Conservation (phyloP, 768 basidiomycete species). For the Sarcodon aspratus region DNA sequence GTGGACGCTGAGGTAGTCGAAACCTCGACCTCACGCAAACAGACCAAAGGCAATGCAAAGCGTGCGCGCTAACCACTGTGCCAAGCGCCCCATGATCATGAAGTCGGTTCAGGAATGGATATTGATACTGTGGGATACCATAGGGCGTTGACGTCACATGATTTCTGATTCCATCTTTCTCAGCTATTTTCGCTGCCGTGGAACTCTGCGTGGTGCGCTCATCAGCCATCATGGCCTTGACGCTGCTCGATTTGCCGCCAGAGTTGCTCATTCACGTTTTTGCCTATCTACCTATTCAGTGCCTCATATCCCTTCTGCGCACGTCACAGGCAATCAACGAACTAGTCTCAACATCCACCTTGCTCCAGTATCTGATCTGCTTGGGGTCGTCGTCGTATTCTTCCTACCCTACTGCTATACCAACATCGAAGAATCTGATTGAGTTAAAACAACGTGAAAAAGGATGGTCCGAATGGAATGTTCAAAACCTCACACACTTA, state of each 20-base stretch:
- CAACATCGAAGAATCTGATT: not conserved
- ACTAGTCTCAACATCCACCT: conserved; percentile 2
- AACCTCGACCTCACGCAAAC: conserved; percentile 21
- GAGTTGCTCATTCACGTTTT: conserved; percentile 9
- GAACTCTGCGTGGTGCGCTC: too few species aligned
- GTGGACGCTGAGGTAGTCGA: conserved; percentile 21
- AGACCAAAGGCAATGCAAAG: conserved; percentile 13
- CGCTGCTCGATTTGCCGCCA: conserved; percentile 9
- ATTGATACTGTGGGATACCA: too few species aligned
- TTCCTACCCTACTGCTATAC: not conserved
- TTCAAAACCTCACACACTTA: conserved; percentile 3
- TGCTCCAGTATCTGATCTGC: conserved; percentile 9
- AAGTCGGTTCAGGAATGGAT: too few species aligned
- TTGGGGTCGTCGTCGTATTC: not conserved
- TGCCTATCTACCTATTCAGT: conserved; percentile 1
- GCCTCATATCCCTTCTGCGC: not conserved
- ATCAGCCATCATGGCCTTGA: not conserved
- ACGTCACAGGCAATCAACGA: conserved; percentile 2
- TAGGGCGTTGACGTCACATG: too few species aligned
- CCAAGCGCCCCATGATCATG: conserved; percentile 19
- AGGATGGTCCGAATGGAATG: conserved; percentile 7
- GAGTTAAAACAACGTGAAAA: conserved; percentile 1
- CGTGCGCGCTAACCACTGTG: conserved; percentile 25
- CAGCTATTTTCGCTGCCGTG: too few species aligned
- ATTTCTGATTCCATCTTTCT: too few species aligned